These are phyloP conservation scores for Sechiopsis laciniata DNA, from an alignment of 306 rosid species.

Conservation along the genomic window DNA sequence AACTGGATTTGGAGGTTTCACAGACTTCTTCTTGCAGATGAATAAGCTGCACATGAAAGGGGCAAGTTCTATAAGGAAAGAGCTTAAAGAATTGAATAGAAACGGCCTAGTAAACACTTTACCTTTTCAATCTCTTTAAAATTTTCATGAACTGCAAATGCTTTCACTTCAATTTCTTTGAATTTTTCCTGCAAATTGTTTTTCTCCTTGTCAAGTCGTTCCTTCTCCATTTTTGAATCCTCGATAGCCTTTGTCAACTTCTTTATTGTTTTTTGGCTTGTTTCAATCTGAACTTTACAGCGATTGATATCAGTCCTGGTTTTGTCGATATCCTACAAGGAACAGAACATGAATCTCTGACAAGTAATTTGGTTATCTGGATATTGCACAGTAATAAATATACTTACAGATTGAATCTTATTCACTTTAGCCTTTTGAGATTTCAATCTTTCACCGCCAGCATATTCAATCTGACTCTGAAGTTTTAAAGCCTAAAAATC, in stretches of 20 bases:
- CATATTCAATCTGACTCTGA: constrained; percentile 77
- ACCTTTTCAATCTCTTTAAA: constrained; percentile 70
- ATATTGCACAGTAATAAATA: constrained; percentile 18
- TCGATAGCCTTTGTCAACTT: constrained; percentile 77
- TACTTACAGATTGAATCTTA: constrained; percentile 83
- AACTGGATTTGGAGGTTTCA: constrained; percentile 59
- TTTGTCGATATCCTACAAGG: constrained; percentile 75
- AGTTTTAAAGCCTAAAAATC: constrained; percentile 60
- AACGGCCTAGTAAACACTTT: constrained; percentile 16
- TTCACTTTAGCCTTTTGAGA: constrained; percentile 72
- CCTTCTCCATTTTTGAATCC: constrained; percentile 70
- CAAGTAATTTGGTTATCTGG: constrained; percentile 15
- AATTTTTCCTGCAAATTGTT: constrained; percentile 47
- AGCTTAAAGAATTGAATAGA: neutral
- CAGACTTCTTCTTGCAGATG: constrained; percentile 56
- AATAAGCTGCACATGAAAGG: constrained; percentile 45
- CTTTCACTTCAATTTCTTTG: constrained; percentile 80
- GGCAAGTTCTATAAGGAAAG: constrained; percentile 3
- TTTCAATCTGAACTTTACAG: constrained; percentile 80
- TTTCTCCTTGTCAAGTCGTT: constrained; percentile 59
- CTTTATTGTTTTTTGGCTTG: constrained; percentile 66
- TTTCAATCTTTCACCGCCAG: constrained; percentile 82
- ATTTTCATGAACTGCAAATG: constrained; percentile 68
- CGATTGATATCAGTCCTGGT: constrained; percentile 79
- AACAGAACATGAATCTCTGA: constrained; percentile 24